A percentile compares a stretch with the other conserved stretches of the same genome.
Conservation (phyloP, 1,139 yeast genomes). For the Suhomyces yuchorum region DNA sequence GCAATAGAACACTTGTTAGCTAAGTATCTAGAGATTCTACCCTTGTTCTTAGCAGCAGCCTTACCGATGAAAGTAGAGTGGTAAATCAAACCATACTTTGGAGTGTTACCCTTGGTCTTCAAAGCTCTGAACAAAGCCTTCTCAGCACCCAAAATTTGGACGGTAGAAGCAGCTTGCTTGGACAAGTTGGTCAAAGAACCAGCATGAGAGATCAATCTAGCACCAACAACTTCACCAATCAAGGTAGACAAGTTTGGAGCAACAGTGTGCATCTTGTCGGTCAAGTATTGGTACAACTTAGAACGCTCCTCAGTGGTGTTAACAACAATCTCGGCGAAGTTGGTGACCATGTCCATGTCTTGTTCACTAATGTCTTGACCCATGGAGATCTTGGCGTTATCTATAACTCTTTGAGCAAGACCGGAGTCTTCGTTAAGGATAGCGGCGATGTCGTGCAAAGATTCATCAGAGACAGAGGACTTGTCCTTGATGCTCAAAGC, state of each 20-base stretch:
- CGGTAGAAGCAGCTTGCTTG: slow-evolving; percentile 98
- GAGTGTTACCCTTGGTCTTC: slow-evolving; percentile 97
- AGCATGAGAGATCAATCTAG: slow-evolving; percentile 95
- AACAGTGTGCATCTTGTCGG: slow-evolving; percentile 95
- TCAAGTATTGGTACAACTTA: slow-evolving; percentile 81
- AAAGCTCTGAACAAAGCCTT: slow-evolving; percentile 98
- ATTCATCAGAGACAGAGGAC: slow-evolving; percentile 77
- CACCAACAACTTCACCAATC: slow-evolving; percentile 98
- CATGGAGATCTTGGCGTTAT: slow-evolving; percentile 89
- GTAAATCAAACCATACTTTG: slow-evolving; percentile 95
- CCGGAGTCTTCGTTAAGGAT: slow-evolving; percentile 91
- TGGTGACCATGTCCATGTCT: slow-evolving; percentile 86
- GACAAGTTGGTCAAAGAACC: slow-evolving; percentile 94
- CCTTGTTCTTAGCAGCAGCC: slow-evolving; percentile 97
- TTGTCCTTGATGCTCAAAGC: slow-evolving; percentile 86
- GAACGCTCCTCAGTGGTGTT: slow-evolving; percentile 91
- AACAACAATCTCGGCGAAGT: slow-evolving; percentile 93
- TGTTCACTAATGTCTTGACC: slow-evolving; percentile 96
- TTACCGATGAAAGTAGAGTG: slow-evolving; percentile 97
- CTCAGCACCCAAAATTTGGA: slow-evolving; percentile 98
- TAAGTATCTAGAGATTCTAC: slow-evolving; percentile 96
- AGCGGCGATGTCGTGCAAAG: slow-evolving; percentile 86
- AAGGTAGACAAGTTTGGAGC: slow-evolving; percentile 96
- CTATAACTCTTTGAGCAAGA: slow-evolving; percentile 88
- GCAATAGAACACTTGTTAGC: slow-evolving; percentile 99